Evolutionary conservation across 805 yeast species (phyloP).

Genomic region (Limtongia smithiae): DNA sequence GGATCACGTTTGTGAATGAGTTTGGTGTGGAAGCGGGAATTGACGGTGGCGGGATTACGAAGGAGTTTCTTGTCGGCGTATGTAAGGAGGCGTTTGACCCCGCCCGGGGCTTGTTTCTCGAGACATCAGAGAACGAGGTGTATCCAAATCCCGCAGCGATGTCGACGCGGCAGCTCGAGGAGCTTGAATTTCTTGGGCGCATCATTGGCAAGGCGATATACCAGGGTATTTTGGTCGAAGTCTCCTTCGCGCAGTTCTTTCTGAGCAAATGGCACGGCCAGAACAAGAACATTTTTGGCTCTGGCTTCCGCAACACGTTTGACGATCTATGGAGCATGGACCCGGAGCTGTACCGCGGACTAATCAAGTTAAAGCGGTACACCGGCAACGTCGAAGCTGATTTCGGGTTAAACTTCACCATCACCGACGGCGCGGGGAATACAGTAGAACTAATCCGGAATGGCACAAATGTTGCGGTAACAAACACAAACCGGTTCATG

Average conservation of each 20-base stretch:
- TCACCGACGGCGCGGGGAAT: slow-evolving; percentile 34
- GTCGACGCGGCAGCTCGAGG: slow-evolving; percentile 35
- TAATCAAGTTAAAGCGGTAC: slow-evolving; percentile 60
- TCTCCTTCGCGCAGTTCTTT: slow-evolving; percentile 82
- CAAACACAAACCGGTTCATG: slow-evolving; percentile 56
- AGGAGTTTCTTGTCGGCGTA: slow-evolving; percentile 77
- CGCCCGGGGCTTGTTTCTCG: slow-evolving; percentile 41
- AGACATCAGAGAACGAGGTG: slow-evolving; percentile 54
- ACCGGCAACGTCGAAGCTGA: slow-evolving; percentile 50
- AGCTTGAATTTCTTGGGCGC: slow-evolving; percentile 67
- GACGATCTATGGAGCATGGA: slow-evolving; percentile 78
- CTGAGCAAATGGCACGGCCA: slow-evolving; percentile 56
- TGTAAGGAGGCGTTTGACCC: slow-evolving; percentile 63
- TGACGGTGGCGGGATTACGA: slow-evolving; percentile 96
- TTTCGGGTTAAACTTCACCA: slow-evolving; percentile 64
- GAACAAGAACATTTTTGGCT: slow-evolving; percentile 18
- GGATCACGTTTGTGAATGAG: slow-evolving; percentile 66
- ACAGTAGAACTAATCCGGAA: slow-evolving; percentile 57
- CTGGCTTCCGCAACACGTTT: slow-evolving; percentile 49
- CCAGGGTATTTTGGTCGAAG: slow-evolving; percentile 75
- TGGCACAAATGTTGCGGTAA: slow-evolving; percentile 60
- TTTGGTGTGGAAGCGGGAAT: slow-evolving; percentile 85
- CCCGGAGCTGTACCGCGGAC: slow-evolving; percentile 56
- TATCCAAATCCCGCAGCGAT: slow-evolving; percentile 62
- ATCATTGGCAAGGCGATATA: slow-evolving; percentile 85